Percentiles rank a stretch among this genome's conserved stretches.
Conservation (phyloP, 345 rosid species). For the Durio zibethinus region DNA sequence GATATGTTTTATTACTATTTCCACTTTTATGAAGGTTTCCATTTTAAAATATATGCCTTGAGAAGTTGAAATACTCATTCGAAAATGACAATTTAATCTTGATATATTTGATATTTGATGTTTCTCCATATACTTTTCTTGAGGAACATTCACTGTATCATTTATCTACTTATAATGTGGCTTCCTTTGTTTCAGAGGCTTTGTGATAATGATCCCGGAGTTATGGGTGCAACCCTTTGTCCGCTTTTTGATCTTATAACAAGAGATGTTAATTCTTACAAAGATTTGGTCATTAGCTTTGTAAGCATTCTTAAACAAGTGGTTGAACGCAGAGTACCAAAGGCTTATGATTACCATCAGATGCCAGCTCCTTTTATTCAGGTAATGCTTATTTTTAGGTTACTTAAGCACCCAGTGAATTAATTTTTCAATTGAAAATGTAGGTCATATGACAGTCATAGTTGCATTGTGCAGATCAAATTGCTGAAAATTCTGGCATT, state of each 20-base stretch:
- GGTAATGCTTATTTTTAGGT: slow-evolving; percentile 38
- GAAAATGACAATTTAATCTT: not conserved
- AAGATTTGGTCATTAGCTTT: slow-evolving; percentile 87
- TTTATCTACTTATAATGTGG: not conserved
- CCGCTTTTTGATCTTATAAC: slow-evolving; percentile 86
- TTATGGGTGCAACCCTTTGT: slow-evolving; percentile 97
- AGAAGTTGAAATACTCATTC: not conserved
- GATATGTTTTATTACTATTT: not conserved
- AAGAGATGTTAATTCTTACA: slow-evolving; percentile 62
- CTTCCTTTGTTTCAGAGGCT: slow-evolving; percentile 39
- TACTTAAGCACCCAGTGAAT: not conserved
- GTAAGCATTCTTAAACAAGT: slow-evolving; percentile 97
- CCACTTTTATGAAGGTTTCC: not conserved
- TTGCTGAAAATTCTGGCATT: slow-evolving; percentile 87
- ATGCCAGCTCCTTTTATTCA: slow-evolving; percentile 99
- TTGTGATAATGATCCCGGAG: slow-evolving; percentile 95
- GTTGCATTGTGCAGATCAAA: slow-evolving; percentile 59
- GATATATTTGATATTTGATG: not conserved
- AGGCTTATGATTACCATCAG: slow-evolving; percentile 93
- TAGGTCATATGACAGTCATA: slow-evolving; percentile 11
- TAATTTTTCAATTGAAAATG: not conserved
- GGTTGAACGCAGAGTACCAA: slow-evolving; percentile 80
- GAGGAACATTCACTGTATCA: slow-evolving; percentile 11
- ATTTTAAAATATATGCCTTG: not conserved
- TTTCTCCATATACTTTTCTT: not conserved